Evolutionary conservation across 2,329 filamentous ascomycete genomes (phyloP).

Genomic region (Venturia aucupariae): DNA sequence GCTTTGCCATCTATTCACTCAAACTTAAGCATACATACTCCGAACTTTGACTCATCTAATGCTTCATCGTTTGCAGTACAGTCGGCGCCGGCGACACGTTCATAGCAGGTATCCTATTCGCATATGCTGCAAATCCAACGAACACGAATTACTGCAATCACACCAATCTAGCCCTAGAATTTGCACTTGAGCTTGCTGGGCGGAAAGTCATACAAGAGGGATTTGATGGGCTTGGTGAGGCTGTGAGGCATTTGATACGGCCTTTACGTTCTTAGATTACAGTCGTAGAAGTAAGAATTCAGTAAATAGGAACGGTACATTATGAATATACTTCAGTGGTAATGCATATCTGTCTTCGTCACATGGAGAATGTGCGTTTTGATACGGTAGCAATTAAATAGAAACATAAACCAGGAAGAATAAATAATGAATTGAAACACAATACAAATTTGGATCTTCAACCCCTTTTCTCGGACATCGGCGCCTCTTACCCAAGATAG

Average conservation of each 20-base stretch:
- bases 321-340: too few species aligned
- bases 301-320: too few species aligned
- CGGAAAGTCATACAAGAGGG: constrained; percentile 59
- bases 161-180: constrained; percentile 41
- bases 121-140: constrained; percentile 40
- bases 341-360: too few species aligned
- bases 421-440: too few species aligned
- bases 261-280: neutral
- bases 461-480: neutral
- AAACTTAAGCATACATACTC: too few species aligned
- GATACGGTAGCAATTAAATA: too few species aligned
- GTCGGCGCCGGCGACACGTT: constrained; percentile 71
- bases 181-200: constrained; percentile 59
- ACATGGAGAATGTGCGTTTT: too few species aligned
- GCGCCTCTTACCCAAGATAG: neutral
- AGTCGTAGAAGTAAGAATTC: too few species aligned
- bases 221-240: constrained; percentile 44
- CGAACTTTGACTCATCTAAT: too few species aligned
- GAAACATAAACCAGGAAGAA: too few species aligned
- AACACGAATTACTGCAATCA: constrained; percentile 20
- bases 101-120: constrained; percentile 59
- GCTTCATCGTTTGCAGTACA: constrained; percentile 38
- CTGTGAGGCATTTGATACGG: neutral
- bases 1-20: constrained; percentile 15
- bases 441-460: too few species aligned